These are phyloP conservation scores for Veloboletus limbatus DNA, from an alignment of 1,284 basidiomycete genomes.

Conservation along the genomic window DNA sequence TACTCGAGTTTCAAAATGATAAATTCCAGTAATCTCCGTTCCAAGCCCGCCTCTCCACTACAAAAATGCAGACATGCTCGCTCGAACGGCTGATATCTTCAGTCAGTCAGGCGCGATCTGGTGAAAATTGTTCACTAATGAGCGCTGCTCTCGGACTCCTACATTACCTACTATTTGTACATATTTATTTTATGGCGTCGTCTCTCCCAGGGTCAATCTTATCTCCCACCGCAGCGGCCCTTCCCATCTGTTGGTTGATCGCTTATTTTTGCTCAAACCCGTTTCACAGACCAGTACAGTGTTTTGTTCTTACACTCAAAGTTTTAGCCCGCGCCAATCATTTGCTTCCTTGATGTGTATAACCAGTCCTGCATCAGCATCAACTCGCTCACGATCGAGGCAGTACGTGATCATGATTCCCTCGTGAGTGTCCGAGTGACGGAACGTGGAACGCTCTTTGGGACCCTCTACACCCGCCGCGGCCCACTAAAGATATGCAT, in stretches of 20 bases:
- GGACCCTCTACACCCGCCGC: constrained; percentile 24
- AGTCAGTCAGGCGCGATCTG: too few species aligned
- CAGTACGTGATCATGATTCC: constrained; percentile 25
- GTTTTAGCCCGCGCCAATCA: constrained; percentile 11
- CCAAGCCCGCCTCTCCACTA: constrained; percentile 7
- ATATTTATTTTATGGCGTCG: constrained; percentile 26
- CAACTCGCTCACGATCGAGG: constrained; percentile 9
- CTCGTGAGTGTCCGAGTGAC: constrained; percentile 13
- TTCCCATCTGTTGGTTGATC: constrained; percentile 20
- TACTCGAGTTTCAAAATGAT: constrained; percentile 28
- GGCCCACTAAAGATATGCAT: constrained; percentile 10
- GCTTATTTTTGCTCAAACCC: neutral
- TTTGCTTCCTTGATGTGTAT: too few species aligned
- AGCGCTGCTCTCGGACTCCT: constrained; percentile 29
- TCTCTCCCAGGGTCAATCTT: constrained; percentile 34
- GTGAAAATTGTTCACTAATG: constrained; percentile 33
- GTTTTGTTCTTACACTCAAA: too few species aligned
- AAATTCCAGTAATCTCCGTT: constrained; percentile 22
- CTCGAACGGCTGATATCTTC: neutral
- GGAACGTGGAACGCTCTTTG: constrained; percentile 18
- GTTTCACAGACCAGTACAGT: constrained; percentile 4
- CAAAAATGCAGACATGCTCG: constrained; percentile 12
- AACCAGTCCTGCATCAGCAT: constrained; percentile 6
- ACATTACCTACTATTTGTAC: constrained; percentile 22
- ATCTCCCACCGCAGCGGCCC: constrained; percentile 25